phyloP scores from a whole-genome alignment of 805 yeast genomes.

The Candida qinlingensis region DNA sequence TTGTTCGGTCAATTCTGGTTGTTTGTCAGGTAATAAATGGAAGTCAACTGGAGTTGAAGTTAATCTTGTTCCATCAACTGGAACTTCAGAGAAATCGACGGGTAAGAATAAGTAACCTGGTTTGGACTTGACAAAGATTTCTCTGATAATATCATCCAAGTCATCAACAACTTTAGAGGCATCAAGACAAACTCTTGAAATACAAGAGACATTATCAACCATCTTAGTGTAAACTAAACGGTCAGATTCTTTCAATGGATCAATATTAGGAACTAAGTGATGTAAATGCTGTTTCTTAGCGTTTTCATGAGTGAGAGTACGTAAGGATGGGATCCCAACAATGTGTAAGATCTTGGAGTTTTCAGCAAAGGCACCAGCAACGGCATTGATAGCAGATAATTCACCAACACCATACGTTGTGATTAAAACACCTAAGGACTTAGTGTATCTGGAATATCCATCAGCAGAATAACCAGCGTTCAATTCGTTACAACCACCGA shows the following conservation, averaged over 20 bases:
- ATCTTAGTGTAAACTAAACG: slow-evolving; percentile 62
- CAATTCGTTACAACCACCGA: slow-evolving; percentile 84
- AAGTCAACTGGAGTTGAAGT: slow-evolving; percentile 25
- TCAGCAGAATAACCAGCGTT: slow-evolving; percentile 90
- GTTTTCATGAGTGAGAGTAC: slow-evolving; percentile 23
- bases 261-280: slow-evolving; percentile 52
- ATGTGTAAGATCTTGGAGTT: slow-evolving; percentile 74
- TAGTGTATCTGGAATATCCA: slow-evolving; percentile 70
- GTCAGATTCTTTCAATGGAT: slow-evolving; percentile 50
- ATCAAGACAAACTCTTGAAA: slow-evolving; percentile 43
- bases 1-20: slow-evolving; percentile 26
- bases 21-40: slow-evolving; percentile 17
- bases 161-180: slow-evolving; percentile 45
- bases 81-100: slow-evolving; percentile 50
- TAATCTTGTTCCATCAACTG: slow-evolving; percentile 36
- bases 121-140: slow-evolving; percentile 50
- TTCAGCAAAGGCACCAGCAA: slow-evolving; percentile 81
- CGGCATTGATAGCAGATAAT: slow-evolving; percentile 75
- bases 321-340: slow-evolving; percentile 56
- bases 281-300: slow-evolving; percentile 38
- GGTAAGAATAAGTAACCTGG: slow-evolving; percentile 87
- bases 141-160: slow-evolving; percentile 61
- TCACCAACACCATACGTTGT: slow-evolving; percentile 88
- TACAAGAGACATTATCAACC: slow-evolving; percentile 52
- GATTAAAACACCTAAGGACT: slow-evolving; percentile 58